A percentile compares a stretch with the other conserved stretches of the same genome.
These are phyloP conservation scores for Penicillium riverlandense DNA, from an alignment of 495 filamentous ascomycete genomes.

Conservation along the genomic window DNA sequence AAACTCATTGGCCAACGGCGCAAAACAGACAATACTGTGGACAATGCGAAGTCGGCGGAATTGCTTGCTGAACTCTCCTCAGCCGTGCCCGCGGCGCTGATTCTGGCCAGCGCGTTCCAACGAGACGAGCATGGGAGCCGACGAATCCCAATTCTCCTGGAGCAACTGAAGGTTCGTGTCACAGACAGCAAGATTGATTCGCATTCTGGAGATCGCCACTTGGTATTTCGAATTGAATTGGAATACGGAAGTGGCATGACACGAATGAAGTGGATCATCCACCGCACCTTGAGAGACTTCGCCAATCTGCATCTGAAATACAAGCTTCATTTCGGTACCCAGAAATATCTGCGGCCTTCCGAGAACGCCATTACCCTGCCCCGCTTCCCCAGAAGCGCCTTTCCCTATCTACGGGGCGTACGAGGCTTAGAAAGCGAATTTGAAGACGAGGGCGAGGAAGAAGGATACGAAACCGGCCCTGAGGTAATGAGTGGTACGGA, in stretches of 20 bases:
- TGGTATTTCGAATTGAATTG: slow-evolving; percentile 82
- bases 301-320: slow-evolving; percentile 90
- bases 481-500: slow-evolving; percentile 54
- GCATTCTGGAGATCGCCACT: slow-evolving; percentile 66
- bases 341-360: slow-evolving; percentile 60
- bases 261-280: slow-evolving; percentile 95
- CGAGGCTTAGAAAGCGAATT: slow-evolving; percentile 70
- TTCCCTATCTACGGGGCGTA: slow-evolving; percentile 81
- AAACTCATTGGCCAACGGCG: slow-evolving; percentile 72
- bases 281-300: slow-evolving; percentile 80
- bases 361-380: slow-evolving; percentile 58
- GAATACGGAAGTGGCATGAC: slow-evolving; percentile 96
- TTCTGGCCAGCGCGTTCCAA: slow-evolving; percentile 95
- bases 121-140: slow-evolving; percentile 93
- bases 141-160: slow-evolving; percentile 86
- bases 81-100: slow-evolving; percentile 82
- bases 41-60: slow-evolving; percentile 93
- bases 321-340: slow-evolving; percentile 71
- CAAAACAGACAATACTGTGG: slow-evolving; percentile 74
- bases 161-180: slow-evolving; percentile 87
- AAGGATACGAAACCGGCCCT: slow-evolving; percentile 48
- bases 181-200: slow-evolving; percentile 66
- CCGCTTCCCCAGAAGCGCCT: slow-evolving; percentile 81
- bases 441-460: slow-evolving; percentile 75
- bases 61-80: slow-evolving; percentile 92